Percentiles rank a stretch among this genome's conserved stretches.
Conservation (phyloP, 1,139 yeast genomes). For the Hansenula anomala region DNA sequence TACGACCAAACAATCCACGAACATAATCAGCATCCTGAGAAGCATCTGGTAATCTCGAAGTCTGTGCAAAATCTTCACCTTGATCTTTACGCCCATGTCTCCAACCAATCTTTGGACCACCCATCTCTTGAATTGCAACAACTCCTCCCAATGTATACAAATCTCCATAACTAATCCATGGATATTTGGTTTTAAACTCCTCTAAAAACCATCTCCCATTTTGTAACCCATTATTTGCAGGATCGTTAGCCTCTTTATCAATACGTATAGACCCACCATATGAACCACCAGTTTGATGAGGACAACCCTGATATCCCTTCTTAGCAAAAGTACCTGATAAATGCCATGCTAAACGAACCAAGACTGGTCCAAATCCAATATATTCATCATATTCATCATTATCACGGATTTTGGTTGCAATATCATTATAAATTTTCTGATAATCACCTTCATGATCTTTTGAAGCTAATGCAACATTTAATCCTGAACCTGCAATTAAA, state of each 20-base stretch:
- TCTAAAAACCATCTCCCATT: slow-evolving; percentile 62
- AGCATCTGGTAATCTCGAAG: slow-evolving; percentile 82
- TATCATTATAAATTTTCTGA: slow-evolving; percentile 75
- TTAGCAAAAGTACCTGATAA: slow-evolving; percentile 64
- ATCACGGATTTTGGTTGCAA: slow-evolving; percentile 68
- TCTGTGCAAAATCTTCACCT: slow-evolving; percentile 45
- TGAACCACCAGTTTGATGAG: slow-evolving; percentile 60
- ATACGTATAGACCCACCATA: slow-evolving; percentile 81
- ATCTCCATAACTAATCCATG: slow-evolving; percentile 85
- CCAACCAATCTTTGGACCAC: slow-evolving; percentile 86
- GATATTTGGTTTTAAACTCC: slow-evolving; percentile 55
- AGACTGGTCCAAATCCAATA: slow-evolving; percentile 63
- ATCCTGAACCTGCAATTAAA: slow-evolving; percentile 18
- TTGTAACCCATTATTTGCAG: slow-evolving; percentile 71
- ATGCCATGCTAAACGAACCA: slow-evolving; percentile 76
- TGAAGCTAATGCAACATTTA: slow-evolving; percentile 21
- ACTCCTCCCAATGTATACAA: slow-evolving; percentile 88
- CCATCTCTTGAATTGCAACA: slow-evolving; percentile 76
- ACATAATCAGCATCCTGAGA: slow-evolving; percentile 65
- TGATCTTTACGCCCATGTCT: slow-evolving; percentile 73
- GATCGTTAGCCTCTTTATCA: slow-evolving; percentile 59
- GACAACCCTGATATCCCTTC: slow-evolving; percentile 33
- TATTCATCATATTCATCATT: slow-evolving; percentile 75
- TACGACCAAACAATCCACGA: slow-evolving; percentile 58
- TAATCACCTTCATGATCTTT: slow-evolving; percentile 43